Conservation (phyloP, 768 basidiomycete genomes). For the Hortiboletus flavorubellus region DNA sequence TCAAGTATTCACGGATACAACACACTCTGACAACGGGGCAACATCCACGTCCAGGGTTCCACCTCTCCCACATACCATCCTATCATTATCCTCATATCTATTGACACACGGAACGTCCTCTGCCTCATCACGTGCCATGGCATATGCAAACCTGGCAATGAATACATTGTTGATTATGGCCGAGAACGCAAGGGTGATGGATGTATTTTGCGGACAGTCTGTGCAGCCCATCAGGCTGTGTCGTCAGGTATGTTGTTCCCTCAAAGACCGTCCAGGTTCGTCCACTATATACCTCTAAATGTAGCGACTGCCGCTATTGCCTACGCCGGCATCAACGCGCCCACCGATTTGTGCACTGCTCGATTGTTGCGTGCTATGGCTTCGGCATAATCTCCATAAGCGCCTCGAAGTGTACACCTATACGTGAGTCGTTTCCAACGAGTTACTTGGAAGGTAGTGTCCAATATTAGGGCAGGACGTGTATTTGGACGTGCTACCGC, state of each 20-base stretch:
- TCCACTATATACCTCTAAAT: neutral
- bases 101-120: constrained; percentile 65
- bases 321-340: constrained; percentile 36
- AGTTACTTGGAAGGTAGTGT: neutral
- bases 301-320: constrained; percentile 53
- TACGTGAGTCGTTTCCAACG: constrained; percentile 37
- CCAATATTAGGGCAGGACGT: constrained; percentile 39
- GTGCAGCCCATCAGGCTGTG: constrained; percentile 50
- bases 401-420: constrained; percentile 56
- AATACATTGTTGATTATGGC: constrained; percentile 49
- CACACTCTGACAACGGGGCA: constrained; percentile 28
- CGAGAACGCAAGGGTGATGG: constrained; percentile 48
- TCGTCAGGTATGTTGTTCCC: constrained; percentile 48
- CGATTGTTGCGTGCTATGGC: constrained; percentile 69
- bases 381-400: constrained; percentile 68
- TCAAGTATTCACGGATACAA: constrained; percentile 41
- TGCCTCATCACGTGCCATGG: constrained; percentile 52
- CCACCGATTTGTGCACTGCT: constrained; percentile 55
- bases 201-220: constrained; percentile 41
- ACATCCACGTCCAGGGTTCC: constrained; percentile 22
- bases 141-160: constrained; percentile 59
- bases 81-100: constrained; percentile 63
- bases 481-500: constrained; percentile 52
- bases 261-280: neutral
- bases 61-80: constrained; percentile 44